Evolutionary conservation across 148 eudicot genomes (phyloP), one percentile per base, ranked within the genome.

Genomic region (Dianthus caryophyllus): DNA sequence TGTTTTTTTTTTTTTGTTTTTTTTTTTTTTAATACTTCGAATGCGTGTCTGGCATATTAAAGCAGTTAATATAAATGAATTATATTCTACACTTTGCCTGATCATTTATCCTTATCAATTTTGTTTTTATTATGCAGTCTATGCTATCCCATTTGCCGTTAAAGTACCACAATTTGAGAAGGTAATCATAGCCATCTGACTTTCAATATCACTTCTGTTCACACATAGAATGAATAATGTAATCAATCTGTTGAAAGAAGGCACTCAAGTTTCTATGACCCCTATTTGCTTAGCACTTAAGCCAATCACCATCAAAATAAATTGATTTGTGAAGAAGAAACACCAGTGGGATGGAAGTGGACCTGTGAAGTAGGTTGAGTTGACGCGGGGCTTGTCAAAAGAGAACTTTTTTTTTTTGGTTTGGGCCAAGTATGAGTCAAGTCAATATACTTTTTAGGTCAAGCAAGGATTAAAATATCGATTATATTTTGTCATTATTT

Each of bases 111-210:
- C 71, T 71, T 14, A 67, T 58, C 21, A 21, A 27, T 14, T 59
- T 74, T 26, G n/a, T 70, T 44, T n/a, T 57, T 60, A 65, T 74
- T 78, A 73, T 75, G 73, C 96, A 93, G 98, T 85, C 81, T 65
- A 74, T 93, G 63, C 81, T 93, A 30, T 79, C 87, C 31, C 96
- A 93, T 61, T 84, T 93, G 64, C 96, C 92, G 39, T 76, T 75
- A 43, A 93, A 93, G 71, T 89, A 75, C 72, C 82, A 75, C 64
- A 77, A 77, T 75, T 79, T 93, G 68, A 84, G 90, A 86, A 71
- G 98, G 98, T 93, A 87, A 52, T 70, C 51, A 69, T 27, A 16
- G 10, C 21, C 33, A 38, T 25, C 74, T 64, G 29, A 10, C 26
- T 64, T 64, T 51, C 57, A 65, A 14, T 60, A 61, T 44, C 16